These are phyloP conservation scores for Suhomyces sp. DNA, from an alignment of 805 yeast genomes.

Conservation along the genomic window DNA sequence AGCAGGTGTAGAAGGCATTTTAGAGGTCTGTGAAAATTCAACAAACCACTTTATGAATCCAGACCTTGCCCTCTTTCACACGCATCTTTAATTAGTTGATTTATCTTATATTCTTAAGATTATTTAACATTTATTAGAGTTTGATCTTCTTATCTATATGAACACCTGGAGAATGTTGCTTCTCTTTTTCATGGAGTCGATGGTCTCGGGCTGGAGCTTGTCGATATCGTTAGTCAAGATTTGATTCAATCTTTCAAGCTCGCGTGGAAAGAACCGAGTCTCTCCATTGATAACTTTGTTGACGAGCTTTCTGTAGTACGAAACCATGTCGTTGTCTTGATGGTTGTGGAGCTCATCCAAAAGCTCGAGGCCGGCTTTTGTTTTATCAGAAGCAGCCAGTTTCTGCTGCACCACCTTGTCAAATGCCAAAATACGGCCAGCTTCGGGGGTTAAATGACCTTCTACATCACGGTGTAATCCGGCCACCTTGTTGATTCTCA, in stretches of 20 bases:
- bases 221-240: conserved; percentile 36
- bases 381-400: conserved; percentile 7
- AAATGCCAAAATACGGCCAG: conserved; percentile 26
- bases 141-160: not conserved
- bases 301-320: conserved; percentile 49
- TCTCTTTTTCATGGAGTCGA: conserved; percentile 52
- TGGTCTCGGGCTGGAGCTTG: conserved; percentile 36
- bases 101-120: no score
- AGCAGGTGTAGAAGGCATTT: no score
- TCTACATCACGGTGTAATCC: conserved; percentile 29
- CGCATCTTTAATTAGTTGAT: no score
- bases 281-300: conserved; percentile 46
- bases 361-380: conserved; percentile 11
- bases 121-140: no score
- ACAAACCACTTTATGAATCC: no score
- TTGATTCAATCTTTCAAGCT: conserved; percentile 43
- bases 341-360: not conserved
- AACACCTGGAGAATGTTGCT: conserved; percentile 43
- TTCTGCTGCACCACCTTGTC: not conserved
- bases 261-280: conserved; percentile 40
- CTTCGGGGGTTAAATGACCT: conserved; percentile 28
- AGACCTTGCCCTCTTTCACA: no score
- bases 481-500: conserved; percentile 25
- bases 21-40: no score
- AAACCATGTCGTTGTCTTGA: conserved; percentile 13